phyloP scores from a whole-genome alignment of 371 early-diverging fungal species.

The Mortierella sp. region DNA sequence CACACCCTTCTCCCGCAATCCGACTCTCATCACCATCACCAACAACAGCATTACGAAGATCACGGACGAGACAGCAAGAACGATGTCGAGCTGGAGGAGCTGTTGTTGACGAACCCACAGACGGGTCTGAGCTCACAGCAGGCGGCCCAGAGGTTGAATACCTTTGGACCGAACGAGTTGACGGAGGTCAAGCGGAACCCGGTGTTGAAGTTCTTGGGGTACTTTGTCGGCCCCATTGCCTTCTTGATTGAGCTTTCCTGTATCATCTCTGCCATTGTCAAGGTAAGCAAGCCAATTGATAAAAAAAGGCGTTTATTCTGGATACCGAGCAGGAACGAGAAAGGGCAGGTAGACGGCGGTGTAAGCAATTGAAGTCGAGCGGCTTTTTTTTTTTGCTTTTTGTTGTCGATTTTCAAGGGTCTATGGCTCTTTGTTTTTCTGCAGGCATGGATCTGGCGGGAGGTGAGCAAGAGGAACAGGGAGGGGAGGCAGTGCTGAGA shows the following conservation, averaged over 20 bases:
- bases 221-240: constrained; percentile 83
- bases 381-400: background rate
- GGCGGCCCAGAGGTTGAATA: constrained; percentile 59
- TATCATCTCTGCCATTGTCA: constrained; percentile 67
- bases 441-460: background rate
- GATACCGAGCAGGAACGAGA: background rate
- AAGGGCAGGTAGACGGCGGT: background rate
- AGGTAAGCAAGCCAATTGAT: constrained; percentile 36
- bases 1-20: constrained; percentile 9
- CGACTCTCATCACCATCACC: background rate
- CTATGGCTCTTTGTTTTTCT: constrained; percentile 5
- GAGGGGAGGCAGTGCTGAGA: constrained; percentile 1
- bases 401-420: background rate
- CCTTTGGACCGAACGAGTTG: constrained; percentile 68
- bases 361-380: background rate
- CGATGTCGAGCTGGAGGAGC: constrained; percentile 62
- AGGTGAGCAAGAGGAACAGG: background rate
- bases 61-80: constrained; percentile 21
- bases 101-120: constrained; percentile 61
- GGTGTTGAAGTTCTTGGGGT: constrained; percentile 80
- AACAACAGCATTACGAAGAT: background rate
- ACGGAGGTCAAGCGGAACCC: constrained; percentile 75
- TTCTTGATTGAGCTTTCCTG: constrained; percentile 77
- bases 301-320: too few relatives aligned
- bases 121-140: constrained; percentile 61